These are phyloP conservation scores for Lipomyces yamadae DNA, from an alignment of 805 yeast genomes.

Conservation along the genomic window DNA sequence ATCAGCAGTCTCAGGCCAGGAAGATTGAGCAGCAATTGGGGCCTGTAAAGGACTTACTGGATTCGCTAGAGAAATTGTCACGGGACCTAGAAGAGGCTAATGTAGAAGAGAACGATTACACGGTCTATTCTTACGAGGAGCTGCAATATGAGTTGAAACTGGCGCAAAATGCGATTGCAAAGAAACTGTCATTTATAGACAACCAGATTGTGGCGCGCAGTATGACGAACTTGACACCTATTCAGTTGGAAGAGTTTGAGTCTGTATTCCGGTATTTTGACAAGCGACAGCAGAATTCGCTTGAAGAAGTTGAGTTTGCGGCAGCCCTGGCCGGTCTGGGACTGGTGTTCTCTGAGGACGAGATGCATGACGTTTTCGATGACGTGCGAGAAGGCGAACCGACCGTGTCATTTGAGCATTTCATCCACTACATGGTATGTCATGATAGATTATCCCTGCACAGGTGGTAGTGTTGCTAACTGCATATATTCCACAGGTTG, in stretches of 20 bases:
- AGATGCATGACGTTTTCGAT: slow-evolving; percentile 49
- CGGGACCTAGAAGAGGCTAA: slow-evolving; percentile 45
- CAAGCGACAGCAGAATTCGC: slow-evolving; percentile 46
- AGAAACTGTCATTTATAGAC: slow-evolving; percentile 52
- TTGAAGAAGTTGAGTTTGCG: slow-evolving; percentile 52
- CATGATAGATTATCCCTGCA: background rate
- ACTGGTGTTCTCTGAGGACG: slow-evolving; percentile 46
- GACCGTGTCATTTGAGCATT: slow-evolving; percentile 44
- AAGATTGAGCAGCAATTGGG: slow-evolving; percentile 47
- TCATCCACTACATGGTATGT: slow-evolving; percentile 46
- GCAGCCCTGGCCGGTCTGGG: slow-evolving; percentile 53
- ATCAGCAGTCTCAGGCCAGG: slow-evolving; percentile 48
- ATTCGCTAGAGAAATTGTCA: slow-evolving; percentile 42
- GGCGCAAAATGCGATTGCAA: slow-evolving; percentile 48
- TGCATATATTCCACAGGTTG: slow-evolving; percentile 29
- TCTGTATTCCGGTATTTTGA: slow-evolving; percentile 52
- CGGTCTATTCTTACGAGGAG: slow-evolving; percentile 48
- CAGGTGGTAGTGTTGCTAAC: background rate
- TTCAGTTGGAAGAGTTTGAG: slow-evolving; percentile 52
- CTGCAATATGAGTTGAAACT: slow-evolving; percentile 49
- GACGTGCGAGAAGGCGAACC: slow-evolving; percentile 40
- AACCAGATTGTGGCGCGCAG: slow-evolving; percentile 48
- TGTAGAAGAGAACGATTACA: slow-evolving; percentile 49
- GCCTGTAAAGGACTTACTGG: slow-evolving; percentile 45
- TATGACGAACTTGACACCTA: slow-evolving; percentile 46